Evolutionary conservation across 345 rosid genomes (phyloP).

Genomic region (Salix koriyanagi): DNA sequence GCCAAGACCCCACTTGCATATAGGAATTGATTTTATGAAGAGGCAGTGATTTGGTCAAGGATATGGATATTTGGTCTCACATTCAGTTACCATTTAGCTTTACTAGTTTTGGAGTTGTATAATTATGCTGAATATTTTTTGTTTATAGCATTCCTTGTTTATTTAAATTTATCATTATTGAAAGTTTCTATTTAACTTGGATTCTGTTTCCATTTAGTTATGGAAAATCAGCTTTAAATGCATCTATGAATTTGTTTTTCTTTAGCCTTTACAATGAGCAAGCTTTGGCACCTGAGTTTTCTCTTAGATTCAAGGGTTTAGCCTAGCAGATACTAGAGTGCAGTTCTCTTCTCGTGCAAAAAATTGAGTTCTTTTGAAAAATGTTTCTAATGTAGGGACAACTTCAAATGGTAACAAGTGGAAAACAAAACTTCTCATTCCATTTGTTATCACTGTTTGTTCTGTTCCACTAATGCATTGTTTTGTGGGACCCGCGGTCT

Average conservation of each 20-base stretch:
- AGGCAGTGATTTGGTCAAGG: not conserved
- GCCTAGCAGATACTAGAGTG: not conserved
- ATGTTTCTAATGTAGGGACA: slow-evolving; percentile 38
- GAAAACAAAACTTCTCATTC: slow-evolving; percentile 45
- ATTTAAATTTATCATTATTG: not conserved
- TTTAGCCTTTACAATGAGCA: not conserved
- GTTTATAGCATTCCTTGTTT: not conserved
- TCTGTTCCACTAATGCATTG: slow-evolving; percentile 60
- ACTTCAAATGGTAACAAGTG: slow-evolving; percentile 39
- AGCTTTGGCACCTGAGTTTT: not conserved
- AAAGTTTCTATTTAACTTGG: not conserved
- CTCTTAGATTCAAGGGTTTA: not conserved
- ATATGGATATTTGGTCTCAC: not conserved
- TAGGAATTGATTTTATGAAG: not conserved
- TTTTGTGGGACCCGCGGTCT: slow-evolving; percentile 69
- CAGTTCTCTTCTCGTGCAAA: not conserved
- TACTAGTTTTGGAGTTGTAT: not conserved
- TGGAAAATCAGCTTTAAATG: not conserved
- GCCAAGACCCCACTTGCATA: not conserved
- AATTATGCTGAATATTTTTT: not conserved
- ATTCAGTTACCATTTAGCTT: not conserved
- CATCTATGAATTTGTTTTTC: not conserved
- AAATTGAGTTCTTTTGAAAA: slow-evolving; percentile 4
- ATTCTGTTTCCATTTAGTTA: not conserved
- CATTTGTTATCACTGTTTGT: slow-evolving; percentile 46